These are phyloP conservation scores for Mycena rosella DNA, from an alignment of 768 basidiomycete species.

Conservation along the genomic window DNA sequence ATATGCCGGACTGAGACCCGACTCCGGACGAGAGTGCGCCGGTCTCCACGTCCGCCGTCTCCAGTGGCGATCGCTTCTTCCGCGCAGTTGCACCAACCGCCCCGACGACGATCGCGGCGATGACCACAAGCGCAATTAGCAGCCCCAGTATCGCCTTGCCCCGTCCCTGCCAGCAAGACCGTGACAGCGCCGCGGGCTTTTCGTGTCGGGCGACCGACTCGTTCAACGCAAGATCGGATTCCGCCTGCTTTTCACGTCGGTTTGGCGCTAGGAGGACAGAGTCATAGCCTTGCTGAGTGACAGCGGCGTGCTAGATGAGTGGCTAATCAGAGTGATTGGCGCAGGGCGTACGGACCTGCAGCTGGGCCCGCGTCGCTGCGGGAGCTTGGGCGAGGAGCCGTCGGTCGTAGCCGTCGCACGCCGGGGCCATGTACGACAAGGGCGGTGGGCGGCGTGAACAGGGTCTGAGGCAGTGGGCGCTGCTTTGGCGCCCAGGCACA, in stretches of 20 bases:
- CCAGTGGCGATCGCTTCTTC: not conserved
- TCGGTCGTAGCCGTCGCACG: slow-evolving; percentile 30
- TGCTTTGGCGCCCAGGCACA: no score
- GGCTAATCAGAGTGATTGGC: not conserved
- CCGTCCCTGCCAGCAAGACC: slow-evolving; percentile 9
- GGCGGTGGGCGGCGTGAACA: no score
- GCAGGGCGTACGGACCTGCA: slow-evolving; percentile 21
- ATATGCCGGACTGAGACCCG: not conserved
- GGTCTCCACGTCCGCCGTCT: not conserved
- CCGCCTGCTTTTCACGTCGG: slow-evolving; percentile 6
- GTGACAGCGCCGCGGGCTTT: not conserved
- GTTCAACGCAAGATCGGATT: slow-evolving; percentile 22
- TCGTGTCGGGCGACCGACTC: not conserved
- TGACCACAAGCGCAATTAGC: slow-evolving; percentile 14
- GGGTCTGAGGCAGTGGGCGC: no score
- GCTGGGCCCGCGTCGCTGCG: slow-evolving; percentile 20
- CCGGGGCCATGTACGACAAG: no score
- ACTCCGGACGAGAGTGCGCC: not conserved
- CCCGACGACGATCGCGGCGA: slow-evolving; percentile 26
- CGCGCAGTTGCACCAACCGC: slow-evolving; percentile 15
- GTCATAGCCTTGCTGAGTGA: slow-evolving; percentile 32
- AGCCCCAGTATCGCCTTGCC: not conserved
- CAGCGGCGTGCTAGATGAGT: not conserved
- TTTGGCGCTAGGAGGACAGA: slow-evolving; percentile 26
- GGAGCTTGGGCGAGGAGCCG: slow-evolving; percentile 24